Evolutionary conservation across 176 grass and related monocot genomes (phyloP).

Genomic region (Musa acuminata): DNA sequence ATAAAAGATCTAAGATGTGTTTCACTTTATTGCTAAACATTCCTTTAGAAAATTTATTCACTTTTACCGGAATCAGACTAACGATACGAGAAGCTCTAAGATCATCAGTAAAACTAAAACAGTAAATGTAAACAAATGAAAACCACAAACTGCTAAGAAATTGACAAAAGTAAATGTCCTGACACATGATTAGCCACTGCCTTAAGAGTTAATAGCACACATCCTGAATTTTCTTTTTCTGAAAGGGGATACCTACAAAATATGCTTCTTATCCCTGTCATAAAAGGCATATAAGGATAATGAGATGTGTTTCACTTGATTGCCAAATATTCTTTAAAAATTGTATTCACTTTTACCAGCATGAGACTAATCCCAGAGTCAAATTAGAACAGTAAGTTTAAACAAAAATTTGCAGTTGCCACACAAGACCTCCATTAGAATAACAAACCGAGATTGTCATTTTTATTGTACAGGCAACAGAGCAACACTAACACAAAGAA

Average conservation of each 20-base stretch:
- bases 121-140: too few relatives aligned
- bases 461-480: not conserved
- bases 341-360: not conserved
- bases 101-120: not conserved
- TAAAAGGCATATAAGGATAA: not conserved
- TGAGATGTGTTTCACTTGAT: not conserved
- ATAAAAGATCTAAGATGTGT: not conserved
- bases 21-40: not conserved
- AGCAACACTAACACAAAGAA: not conserved
- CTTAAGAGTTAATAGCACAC: not conserved
- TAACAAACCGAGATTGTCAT: not conserved
- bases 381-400: not conserved
- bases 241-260: not conserved
- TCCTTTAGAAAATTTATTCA: not conserved
- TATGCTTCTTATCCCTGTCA: not conserved
- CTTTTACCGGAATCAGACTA: not conserved
- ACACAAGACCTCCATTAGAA: not conserved
- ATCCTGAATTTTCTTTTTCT: not conserved
- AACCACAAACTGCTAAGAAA: not conserved
- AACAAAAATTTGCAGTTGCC: not conserved
- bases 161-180: not conserved
- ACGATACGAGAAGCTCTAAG: not conserved
- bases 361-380: not conserved
- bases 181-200: not conserved
- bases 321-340: not conserved